These are phyloP conservation scores for Candida yuanshanica DNA, from an alignment of 805 yeast genomes.

Conservation along the genomic window DNA sequence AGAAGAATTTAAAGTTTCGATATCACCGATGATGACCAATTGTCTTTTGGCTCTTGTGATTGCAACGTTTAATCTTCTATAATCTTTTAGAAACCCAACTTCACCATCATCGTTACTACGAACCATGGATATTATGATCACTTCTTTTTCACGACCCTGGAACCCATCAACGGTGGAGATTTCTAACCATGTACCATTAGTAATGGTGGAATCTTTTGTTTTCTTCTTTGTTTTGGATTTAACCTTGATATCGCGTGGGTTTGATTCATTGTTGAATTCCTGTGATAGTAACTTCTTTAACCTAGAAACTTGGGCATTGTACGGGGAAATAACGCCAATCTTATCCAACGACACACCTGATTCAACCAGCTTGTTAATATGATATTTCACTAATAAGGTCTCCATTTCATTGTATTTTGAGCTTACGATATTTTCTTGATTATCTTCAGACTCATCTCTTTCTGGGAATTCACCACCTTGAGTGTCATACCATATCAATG, in stretches of 20 bases:
- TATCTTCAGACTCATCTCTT: conserved; percentile 33
- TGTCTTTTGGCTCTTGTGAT: conserved; percentile 88
- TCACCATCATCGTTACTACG: conserved; percentile 67
- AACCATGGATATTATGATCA: conserved; percentile 73
- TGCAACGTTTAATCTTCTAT: conserved; percentile 83
- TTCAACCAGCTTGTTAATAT: conserved; percentile 44
- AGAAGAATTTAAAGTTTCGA: conserved; percentile 48
- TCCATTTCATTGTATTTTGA: conserved; percentile 81
- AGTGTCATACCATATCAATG: conserved; percentile 84
- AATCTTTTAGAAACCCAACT: conserved; percentile 79
- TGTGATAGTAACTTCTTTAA: conserved; percentile 25
- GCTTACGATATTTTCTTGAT: conserved; percentile 6
- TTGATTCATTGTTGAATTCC: conserved; percentile 27
- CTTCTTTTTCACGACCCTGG: conserved; percentile 94
- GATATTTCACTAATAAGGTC: conserved; percentile 51
- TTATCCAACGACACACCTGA: conserved; percentile 47
- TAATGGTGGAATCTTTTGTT: background rate
- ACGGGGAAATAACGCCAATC: conserved; percentile 89
- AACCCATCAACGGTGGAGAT: conserved; percentile 92
- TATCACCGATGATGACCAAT: conserved; percentile 79
- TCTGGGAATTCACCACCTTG: conserved; percentile 85
- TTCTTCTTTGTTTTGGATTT: conserved; percentile 27
- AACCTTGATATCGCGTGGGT: background rate
- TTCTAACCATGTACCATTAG: conserved; percentile 38
- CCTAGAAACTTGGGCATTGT: conserved; percentile 75